phyloP scores from a whole-genome alignment of 2,329 filamentous ascomycete genomes.

The Berkeleyomyces rouxiae region DNA sequence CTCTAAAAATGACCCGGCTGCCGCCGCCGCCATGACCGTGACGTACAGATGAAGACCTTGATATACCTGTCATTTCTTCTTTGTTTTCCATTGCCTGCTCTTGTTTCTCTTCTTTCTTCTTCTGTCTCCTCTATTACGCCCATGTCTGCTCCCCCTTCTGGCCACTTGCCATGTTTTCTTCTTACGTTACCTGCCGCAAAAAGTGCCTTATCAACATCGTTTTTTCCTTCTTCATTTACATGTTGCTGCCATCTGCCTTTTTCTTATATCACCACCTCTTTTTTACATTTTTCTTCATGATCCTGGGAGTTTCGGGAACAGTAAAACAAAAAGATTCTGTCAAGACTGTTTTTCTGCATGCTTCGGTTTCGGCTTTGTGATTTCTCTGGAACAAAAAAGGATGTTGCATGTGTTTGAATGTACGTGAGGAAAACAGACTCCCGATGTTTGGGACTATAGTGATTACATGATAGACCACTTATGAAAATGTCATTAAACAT shows the following conservation, averaged over 20 bases:
- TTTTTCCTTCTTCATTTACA: neutral
- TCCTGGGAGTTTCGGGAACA: conserved; percentile 6
- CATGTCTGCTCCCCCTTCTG: neutral
- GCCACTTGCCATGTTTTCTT: neutral
- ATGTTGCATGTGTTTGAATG: no score
- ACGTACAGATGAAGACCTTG: conserved; percentile 2
- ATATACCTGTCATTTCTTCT: conserved; percentile 2
- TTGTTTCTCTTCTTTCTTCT: neutral
- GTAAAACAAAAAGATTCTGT: conserved; percentile 1
- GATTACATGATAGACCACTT: no score
- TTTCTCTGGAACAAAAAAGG: no score
- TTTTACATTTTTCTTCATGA: conserved; percentile 2
- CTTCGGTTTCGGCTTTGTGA: no score
- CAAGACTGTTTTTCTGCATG: no score
- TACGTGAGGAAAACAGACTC: no score
- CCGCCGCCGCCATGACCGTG: neutral
- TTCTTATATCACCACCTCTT: neutral
- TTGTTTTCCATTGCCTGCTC: neutral
- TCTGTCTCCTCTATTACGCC: neutral
- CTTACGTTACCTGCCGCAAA: neutral
- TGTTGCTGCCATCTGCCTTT: neutral
- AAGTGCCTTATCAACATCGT: neutral
- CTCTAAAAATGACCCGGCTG: neutral
- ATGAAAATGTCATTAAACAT: no score
- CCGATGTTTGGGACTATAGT: no score